These are phyloP conservation scores for Arxiozyma slooffiae DNA, from an alignment of 1,139 yeast genomes.

Conservation along the genomic window DNA sequence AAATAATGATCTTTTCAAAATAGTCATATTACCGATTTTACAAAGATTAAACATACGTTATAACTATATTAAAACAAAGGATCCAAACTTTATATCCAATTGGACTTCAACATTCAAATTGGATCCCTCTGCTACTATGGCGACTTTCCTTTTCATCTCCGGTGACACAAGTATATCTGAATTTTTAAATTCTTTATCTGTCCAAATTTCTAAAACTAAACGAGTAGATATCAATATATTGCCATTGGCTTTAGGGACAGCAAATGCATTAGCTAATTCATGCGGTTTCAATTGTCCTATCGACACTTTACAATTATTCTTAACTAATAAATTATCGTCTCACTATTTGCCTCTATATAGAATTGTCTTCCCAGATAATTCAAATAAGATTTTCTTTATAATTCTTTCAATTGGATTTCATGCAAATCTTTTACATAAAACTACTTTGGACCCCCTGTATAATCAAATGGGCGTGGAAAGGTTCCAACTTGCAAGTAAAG, in stretches of 20 bases:
- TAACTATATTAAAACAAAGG: conserved; percentile 35
- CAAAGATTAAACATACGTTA: conserved; percentile 32
- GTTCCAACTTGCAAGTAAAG: conserved; percentile 58
- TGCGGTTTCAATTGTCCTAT: conserved; percentile 40
- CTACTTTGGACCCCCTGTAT: conserved; percentile 57
- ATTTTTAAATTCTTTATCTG: conserved; percentile 49
- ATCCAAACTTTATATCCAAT: conserved; percentile 31
- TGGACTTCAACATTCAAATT: background rate
- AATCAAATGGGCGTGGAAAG: conserved; percentile 55
- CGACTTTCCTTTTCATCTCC: conserved; percentile 53
- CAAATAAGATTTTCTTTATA: conserved; percentile 42
- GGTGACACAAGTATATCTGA: conserved; percentile 85
- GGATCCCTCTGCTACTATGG: background rate
- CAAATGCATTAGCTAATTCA: conserved; percentile 69
- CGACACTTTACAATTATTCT: conserved; percentile 38
- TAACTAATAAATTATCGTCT: conserved; percentile 37
- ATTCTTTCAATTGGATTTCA: conserved; percentile 83
- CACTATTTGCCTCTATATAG: conserved; percentile 45
- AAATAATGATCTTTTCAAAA: conserved; percentile 35
- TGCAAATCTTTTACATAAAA: conserved; percentile 65
- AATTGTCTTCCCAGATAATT: conserved; percentile 43
- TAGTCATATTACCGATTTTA: conserved; percentile 41
- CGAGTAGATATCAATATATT: conserved; percentile 31
- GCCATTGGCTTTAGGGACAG: conserved; percentile 75
- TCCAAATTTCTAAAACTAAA: no score